Base-by-base conservation (phyloP, 2,329 filamentous ascomycete genomes). In the Pseudogymnoascus sp. region DNA sequence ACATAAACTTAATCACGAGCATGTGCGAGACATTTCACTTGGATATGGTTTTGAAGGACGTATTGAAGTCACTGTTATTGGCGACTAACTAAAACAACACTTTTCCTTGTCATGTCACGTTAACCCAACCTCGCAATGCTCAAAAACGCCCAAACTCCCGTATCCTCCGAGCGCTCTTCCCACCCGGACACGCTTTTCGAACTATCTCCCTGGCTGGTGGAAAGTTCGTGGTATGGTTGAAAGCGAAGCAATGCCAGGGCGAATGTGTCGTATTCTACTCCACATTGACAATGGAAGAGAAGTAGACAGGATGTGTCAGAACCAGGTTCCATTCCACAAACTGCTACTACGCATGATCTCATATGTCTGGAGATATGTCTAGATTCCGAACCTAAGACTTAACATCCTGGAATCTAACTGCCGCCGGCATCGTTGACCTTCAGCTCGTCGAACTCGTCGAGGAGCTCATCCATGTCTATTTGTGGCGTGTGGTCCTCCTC, bases 361-460 rank as follows among this genome's bases (percentile, higher is more conserved):
- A 33, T 53, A 10, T 13, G 50, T 15, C 50, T 19, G 50, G 50
- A 19, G 50, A 33, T 57, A 31, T 33, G 10, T 33, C 28, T 28
- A 57, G 26, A 33, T 57, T 33, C 50, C 50, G 28, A 33, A 57
- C 50, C 50, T 8, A 57, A 57, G 50, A 57, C 28, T 33, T 57
- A 17, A 19, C 47, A 19, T 31, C 26, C n/a, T 7, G 9, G 10
- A 57, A 57, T 19, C 50, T 57, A 57, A 57, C 50, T 57, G 5
- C 9, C 50, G 15, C 23, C 36, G 1, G 61, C 62, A 69, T 72
- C 71, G 21, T 71, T 44, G 63, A 96, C 86, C 53, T 83, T 87
- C 74, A 96, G 84, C 71, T 96, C 93, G 73, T 96, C 92, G 80
- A 97, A 92, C 75, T 96, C 93, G 74, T 97, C 93, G 71, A 96